Conservation (phyloP, 1,284 basidiomycete species). For the Psilocybe mexicana region DNA sequence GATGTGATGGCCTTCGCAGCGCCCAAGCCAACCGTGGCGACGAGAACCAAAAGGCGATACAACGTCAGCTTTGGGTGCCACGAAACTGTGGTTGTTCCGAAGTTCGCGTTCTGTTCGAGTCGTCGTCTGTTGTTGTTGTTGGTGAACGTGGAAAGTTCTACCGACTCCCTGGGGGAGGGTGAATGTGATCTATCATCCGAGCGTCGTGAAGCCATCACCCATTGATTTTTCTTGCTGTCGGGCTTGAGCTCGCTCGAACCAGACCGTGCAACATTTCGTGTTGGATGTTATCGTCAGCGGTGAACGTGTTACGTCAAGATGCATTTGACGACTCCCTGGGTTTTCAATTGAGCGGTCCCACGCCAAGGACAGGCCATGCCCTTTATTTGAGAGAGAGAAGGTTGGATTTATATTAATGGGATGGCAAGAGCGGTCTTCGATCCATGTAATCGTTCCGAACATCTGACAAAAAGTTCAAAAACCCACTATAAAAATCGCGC, state of each 20-base stretch:
- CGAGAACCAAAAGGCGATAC: not conserved
- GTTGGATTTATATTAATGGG: not conserved
- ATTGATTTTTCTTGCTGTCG: no score
- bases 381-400: no score
- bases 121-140: no score
- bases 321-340: no score
- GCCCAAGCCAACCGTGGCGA: not conserved
- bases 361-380: no score
- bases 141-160: not conserved
- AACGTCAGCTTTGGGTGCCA: not conserved
- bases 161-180: not conserved
- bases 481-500: not conserved
- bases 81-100: not conserved
- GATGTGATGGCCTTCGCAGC: not conserved
- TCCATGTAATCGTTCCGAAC: not conserved
- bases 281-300: no score
- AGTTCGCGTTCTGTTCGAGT: not conserved
- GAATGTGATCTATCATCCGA: no score
- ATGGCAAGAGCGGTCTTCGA: not conserved
- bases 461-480: not conserved
- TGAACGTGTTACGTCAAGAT: no score
- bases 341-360: no score
- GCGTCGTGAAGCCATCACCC: no score
- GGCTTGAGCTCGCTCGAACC: no score
- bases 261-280: no score